Conservation (phyloP, 352 stramenopile genomes). For the Globisporangium lucens region DNA sequence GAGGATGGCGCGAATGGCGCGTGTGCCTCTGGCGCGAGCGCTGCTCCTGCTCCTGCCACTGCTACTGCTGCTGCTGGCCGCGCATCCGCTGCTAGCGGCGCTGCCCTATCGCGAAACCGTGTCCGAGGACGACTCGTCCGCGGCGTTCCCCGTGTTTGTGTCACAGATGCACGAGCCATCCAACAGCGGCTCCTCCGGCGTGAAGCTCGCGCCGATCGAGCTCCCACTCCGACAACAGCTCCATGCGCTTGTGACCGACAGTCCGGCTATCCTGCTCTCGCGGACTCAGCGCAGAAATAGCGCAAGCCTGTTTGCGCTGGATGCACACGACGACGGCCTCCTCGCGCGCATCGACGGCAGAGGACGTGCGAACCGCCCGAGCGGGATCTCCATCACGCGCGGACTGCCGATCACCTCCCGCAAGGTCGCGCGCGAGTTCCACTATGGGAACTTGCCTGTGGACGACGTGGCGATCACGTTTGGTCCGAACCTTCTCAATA, state of each 20-base stretch:
- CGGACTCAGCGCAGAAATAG: not conserved
- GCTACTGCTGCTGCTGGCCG: slow-evolving; percentile 11
- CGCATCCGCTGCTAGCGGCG: not conserved
- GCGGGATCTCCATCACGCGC: slow-evolving; percentile 42
- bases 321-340: not conserved
- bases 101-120: not conserved
- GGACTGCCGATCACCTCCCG: slow-evolving; percentile 9
- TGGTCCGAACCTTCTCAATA: slow-evolving; percentile 25
- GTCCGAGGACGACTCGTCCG: slow-evolving; percentile 3
- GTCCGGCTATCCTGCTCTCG: slow-evolving; percentile 5
- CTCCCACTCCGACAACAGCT: slow-evolving; percentile 13
- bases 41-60: slow-evolving; percentile 3
- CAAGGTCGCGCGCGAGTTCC: not conserved
- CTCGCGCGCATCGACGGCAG: slow-evolving; percentile 9
- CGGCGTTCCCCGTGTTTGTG: slow-evolving; percentile 7
- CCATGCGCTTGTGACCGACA: slow-evolving; percentile 9
- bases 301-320: slow-evolving; percentile 8
- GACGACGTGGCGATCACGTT: slow-evolving; percentile 39
- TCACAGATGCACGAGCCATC: slow-evolving; percentile 2
- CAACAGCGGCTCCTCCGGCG: not conserved
- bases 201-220: slow-evolving; percentile 8
- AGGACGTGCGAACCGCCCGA: slow-evolving; percentile 15
- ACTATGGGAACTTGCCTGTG: not conserved
- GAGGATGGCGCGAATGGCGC: slow-evolving; percentile 11
- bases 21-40: not conserved